Evolutionary conservation across 2,329 filamentous ascomycete species (phyloP).

Genomic region (Incumbomyces lentus): DNA sequence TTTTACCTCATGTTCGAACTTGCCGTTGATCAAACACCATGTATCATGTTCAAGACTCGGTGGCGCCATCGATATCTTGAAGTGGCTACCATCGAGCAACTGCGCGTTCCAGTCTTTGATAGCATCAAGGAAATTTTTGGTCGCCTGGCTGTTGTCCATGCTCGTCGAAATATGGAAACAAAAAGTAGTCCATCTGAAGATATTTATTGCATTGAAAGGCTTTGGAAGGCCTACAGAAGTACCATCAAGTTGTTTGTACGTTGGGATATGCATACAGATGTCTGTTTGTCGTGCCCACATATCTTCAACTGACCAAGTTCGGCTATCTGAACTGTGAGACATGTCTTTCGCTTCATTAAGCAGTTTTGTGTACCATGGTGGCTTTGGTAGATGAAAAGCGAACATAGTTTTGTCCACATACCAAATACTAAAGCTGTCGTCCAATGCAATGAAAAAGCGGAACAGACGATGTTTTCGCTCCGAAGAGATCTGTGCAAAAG

Average conservation of each 20-base stretch:
- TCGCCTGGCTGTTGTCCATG: slow-evolving; percentile 19
- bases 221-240: slow-evolving; percentile 40
- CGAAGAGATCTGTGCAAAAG: slow-evolving; percentile 17
- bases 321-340: slow-evolving; percentile 33
- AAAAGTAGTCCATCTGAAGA: slow-evolving; percentile 56
- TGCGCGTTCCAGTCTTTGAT: slow-evolving; percentile 65
- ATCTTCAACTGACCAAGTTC: slow-evolving; percentile 46
- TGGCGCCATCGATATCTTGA: slow-evolving; percentile 28
- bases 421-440: slow-evolving; percentile 16
- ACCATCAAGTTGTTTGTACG: slow-evolving; percentile 21
- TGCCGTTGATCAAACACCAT: slow-evolving; percentile 33
- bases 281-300: slow-evolving; percentile 56
- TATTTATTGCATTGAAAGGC: slow-evolving; percentile 45
- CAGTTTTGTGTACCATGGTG: slow-evolving; percentile 19
- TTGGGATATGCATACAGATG: slow-evolving; percentile 40
- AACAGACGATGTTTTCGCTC: slow-evolving; percentile 13
- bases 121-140: slow-evolving; percentile 36
- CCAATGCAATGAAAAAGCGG: slow-evolving; percentile 19
- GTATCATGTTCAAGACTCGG: slow-evolving; percentile 33
- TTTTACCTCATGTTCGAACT: slow-evolving; percentile 11
- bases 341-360: slow-evolving; percentile 16
- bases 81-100: slow-evolving; percentile 34
- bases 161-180: slow-evolving; percentile 37
- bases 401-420: slow-evolving; percentile 5
- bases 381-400: slow-evolving; percentile 16